Evolutionary conservation across 495 filamentous ascomycete species (phyloP).

Genomic region (Tuber brumale): DNA sequence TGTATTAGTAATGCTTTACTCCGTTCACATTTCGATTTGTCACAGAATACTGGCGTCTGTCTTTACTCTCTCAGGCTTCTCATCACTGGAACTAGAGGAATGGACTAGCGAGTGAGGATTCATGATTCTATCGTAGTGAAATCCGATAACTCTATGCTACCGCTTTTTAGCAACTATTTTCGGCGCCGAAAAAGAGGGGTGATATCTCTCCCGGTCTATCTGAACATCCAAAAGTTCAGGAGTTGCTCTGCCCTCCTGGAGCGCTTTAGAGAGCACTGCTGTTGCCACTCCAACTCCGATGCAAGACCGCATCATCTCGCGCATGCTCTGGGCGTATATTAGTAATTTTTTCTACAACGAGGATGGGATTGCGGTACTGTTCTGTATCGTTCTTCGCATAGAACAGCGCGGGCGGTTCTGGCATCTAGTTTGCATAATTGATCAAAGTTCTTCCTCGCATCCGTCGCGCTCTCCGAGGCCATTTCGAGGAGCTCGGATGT

Average conservation of each 20-base stretch:
- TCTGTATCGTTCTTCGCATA: slow-evolving; percentile 38
- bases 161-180: slow-evolving; percentile 13
- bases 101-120: neutral
- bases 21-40: neutral
- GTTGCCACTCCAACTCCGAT: slow-evolving; percentile 45
- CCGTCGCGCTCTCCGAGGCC: slow-evolving; percentile 54
- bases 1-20: neutral
- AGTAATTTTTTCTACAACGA: slow-evolving; percentile 5
- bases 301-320: slow-evolving; percentile 41
- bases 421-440: slow-evolving; percentile 49
- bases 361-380: slow-evolving; percentile 19
- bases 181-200: slow-evolving; percentile 39
- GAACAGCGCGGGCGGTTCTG: slow-evolving; percentile 45
- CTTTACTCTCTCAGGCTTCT: neutral
- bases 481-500: slow-evolving; percentile 51
- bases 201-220: slow-evolving; percentile 36
- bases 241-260: slow-evolving; percentile 29
- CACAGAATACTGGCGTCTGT: neutral
- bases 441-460: slow-evolving; percentile 62
- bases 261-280: slow-evolving; percentile 39
- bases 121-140: neutral
- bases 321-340: slow-evolving; percentile 29
- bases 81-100: neutral
- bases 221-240: slow-evolving; percentile 32
- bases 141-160: slow-evolving; percentile 1